Base-by-base conservation (phyloP, 2,329 filamentous ascomycete genomes). In the Cordyceps fumosorosea region DNA sequence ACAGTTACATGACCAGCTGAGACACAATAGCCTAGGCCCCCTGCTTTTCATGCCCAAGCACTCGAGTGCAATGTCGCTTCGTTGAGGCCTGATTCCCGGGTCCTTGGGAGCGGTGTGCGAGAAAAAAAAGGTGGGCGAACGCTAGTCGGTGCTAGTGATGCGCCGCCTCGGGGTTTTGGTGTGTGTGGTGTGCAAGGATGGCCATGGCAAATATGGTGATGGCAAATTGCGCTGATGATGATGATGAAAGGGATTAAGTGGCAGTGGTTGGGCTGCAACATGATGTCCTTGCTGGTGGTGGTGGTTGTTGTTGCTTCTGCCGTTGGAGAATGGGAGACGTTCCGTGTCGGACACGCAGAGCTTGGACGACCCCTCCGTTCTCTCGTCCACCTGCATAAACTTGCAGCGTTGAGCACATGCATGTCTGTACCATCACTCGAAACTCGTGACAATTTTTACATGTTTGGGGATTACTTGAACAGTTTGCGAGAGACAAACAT, bases 81-180 rank as follows among this genome's bases (percentile, higher is more conserved):
- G 34, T 20, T 37, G n/a, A 18, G 44, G 32, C 32, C 42, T 55
- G 47, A 50, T 40, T 63, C 50, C 61, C 48, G 37, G 51, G 48
- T 63, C 32, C 50, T 55, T 63, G 61, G 61, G 61, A 63, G 61
- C 61, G 61, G 61, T 63, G 61, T 63, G 61, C 61, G 47, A 20
- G 29, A 40, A 37, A 42, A 26, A 52, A 44, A 56, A 51, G 50
- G 55, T 24, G 48, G 48, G n/a, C 37, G 8, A 52, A 58, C 40
- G 55, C 55, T 37, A 57, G 29, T 24, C 20, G 42, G 26, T 34
- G 42, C 29, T 57, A 57, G 55, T 26, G 55, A 57, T 42, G 37
- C 34, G 40, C 5, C 16, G 40, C 18, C 40, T 44, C 16, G 14
- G 40, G 40, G 16, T n/a, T 37, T 37, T 3, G 1, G 12, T 18